phyloP scores from a whole-genome alignment of 179 eudicot species.

The Gypsophila paniculata region DNA sequence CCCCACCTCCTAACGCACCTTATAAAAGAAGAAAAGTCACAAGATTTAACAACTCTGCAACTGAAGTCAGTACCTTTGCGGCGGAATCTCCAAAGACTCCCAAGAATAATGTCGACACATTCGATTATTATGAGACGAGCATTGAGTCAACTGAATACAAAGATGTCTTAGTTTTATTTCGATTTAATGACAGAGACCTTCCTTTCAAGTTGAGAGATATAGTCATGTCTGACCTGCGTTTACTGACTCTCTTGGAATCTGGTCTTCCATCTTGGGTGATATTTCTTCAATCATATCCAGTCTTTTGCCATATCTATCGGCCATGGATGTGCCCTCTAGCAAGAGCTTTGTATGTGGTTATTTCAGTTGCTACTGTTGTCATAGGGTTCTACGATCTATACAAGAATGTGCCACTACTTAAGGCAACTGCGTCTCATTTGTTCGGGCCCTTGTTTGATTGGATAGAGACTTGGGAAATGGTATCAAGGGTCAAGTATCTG shows the following conservation, averaged over 20 bases:
- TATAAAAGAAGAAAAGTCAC: constrained; percentile 75
- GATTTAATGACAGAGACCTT: constrained; percentile 77
- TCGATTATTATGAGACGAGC: constrained; percentile 37
- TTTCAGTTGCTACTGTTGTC: constrained; percentile 75
- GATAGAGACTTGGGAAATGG: constrained; percentile 99
- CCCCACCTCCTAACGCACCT: constrained; percentile 67
- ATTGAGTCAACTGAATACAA: constrained; percentile 57
- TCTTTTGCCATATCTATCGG: constrained; percentile 78
- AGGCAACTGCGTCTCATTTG: constrained; percentile 85
- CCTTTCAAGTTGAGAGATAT: constrained; percentile 70
- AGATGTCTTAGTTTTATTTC: constrained; percentile 69
- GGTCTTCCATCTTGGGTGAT: constrained; percentile 99
- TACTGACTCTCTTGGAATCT: constrained; percentile 82
- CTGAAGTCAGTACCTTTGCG: constrained; percentile 32
- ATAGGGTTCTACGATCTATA: constrained; percentile 93
- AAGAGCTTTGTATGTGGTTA: constrained; percentile 65
- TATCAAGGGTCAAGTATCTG: constrained; percentile 78
- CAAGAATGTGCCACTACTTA: constrained; percentile 92
- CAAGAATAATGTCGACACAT: constrained; percentile 34
- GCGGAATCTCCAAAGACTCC: constrained; percentile 37
- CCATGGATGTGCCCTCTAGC: constrained; percentile 99
- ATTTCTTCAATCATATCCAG: constrained; percentile 92
- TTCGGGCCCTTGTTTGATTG: constrained; percentile 91
- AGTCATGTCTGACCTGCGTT: constrained; percentile 64
- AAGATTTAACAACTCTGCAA: constrained; percentile 34